Evolutionary conservation across 805 yeast genomes (phyloP).

Genomic region (Saccharomycopsis microspora): DNA sequence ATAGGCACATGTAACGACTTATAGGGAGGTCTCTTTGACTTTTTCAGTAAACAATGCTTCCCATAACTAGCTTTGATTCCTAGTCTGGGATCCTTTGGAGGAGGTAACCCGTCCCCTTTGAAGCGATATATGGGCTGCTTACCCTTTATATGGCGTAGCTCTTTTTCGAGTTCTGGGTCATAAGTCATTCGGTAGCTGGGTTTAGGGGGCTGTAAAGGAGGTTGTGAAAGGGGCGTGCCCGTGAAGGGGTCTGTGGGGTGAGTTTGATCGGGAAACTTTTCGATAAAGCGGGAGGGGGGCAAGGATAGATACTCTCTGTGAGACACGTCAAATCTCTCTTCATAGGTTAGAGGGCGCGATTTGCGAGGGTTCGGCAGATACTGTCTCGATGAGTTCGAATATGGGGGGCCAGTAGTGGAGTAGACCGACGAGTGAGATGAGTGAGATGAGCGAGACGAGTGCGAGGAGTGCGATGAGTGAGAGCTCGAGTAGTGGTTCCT

Average conservation of each 20-base stretch:
- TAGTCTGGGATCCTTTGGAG: conserved; percentile 32
- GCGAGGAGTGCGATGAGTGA: too few relatives aligned
- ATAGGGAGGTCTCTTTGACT: conserved; percentile 30
- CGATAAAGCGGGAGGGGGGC: too few relatives aligned
- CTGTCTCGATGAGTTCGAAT: too few relatives aligned
- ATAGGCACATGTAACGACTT: conserved; percentile 30
- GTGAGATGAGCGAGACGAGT: too few relatives aligned
- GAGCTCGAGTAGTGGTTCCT: too few relatives aligned
- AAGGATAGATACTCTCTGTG: too few relatives aligned
- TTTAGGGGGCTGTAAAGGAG: conserved; percentile 6
- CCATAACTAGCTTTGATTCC: conserved; percentile 1
- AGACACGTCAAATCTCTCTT: too few relatives aligned
- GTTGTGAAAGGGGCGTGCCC: background rate
- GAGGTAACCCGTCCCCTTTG: conserved; percentile 21
- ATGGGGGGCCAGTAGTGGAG: too few relatives aligned
- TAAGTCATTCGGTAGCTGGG: conserved; percentile 32
- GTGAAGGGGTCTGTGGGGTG: background rate
- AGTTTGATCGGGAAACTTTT: background rate
- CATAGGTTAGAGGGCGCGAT: too few relatives aligned
- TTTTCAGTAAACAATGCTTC: conserved; percentile 23
- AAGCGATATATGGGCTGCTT: conserved; percentile 25
- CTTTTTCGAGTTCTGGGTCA: conserved; percentile 40
- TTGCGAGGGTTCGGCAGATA: too few relatives aligned
- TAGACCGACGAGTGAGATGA: too few relatives aligned
- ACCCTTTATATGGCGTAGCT: conserved; percentile 25